Conservation (phyloP, 2,329 filamentous ascomycete species). For the Phialemonium atrogriseum region DNA sequence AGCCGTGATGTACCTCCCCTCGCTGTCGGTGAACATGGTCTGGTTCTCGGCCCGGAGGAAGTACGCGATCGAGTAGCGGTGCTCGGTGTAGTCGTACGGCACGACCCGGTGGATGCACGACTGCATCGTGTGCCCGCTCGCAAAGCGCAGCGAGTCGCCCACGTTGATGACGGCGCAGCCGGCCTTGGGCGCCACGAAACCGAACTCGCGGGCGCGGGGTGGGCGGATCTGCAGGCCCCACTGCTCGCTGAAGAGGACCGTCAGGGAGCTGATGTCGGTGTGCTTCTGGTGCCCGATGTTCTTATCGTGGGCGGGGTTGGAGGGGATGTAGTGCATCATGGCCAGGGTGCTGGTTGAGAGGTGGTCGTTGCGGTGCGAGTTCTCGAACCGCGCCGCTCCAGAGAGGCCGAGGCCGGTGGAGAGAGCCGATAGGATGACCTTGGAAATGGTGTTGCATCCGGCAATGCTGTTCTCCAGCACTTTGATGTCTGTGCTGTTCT, state of each 20-base stretch:
- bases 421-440: conserved; percentile 41
- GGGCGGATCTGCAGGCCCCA: conserved; percentile 50
- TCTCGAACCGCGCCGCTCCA: conserved; percentile 38
- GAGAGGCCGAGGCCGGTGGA: conserved; percentile 37
- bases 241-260: conserved; percentile 46
- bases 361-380: conserved; percentile 40
- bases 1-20: conserved; percentile 44
- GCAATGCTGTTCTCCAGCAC: conserved; percentile 41
- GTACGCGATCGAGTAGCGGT: conserved; percentile 52
- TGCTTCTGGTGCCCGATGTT: conserved; percentile 47
- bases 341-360: conserved; percentile 41
- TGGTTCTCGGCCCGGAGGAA: conserved; percentile 49
- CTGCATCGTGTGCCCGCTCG: conserved; percentile 42
- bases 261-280: conserved; percentile 48
- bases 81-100: conserved; percentile 40
- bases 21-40: conserved; percentile 45
- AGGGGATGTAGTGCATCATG: conserved; percentile 46
- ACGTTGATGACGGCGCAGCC: conserved; percentile 49
- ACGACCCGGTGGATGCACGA: conserved; percentile 51
- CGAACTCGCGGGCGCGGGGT: conserved; percentile 38
- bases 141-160: conserved; percentile 50
- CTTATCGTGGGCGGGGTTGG: conserved; percentile 29
- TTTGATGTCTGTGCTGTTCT: conserved; percentile 37
- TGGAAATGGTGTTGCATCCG: conserved; percentile 40
- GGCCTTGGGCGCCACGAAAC: conserved; percentile 42